These are phyloP conservation scores for Ciborinia camelliae DNA, from an alignment of 2,329 filamentous ascomycete genomes.

Conservation along the genomic window DNA sequence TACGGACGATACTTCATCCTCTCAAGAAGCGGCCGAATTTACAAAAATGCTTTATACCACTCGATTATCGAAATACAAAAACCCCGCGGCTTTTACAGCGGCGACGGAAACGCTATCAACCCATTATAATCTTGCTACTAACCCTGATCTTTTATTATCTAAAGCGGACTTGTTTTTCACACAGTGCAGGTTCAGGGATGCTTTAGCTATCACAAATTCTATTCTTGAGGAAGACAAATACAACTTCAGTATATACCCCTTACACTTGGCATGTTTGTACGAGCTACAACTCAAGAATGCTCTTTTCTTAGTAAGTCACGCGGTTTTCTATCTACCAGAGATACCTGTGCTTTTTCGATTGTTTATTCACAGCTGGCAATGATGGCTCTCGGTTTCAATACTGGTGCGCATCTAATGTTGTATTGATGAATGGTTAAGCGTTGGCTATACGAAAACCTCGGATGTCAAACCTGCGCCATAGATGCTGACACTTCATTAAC, in stretches of 20 bases:
- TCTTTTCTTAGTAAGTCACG: slow-evolving; percentile 61
- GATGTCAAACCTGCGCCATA: background rate
- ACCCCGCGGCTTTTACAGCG: slow-evolving; percentile 74
- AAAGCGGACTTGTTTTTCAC: slow-evolving; percentile 90
- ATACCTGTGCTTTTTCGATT: background rate
- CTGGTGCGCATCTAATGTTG: background rate
- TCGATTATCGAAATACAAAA: slow-evolving; percentile 89
- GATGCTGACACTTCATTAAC: background rate
- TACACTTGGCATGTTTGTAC: slow-evolving; percentile 87
- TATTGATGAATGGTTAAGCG: no score
- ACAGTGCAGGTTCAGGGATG: slow-evolving; percentile 88
- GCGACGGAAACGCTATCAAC: slow-evolving; percentile 90
- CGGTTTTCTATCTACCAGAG: slow-evolving; percentile 30
- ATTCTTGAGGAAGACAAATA: slow-evolving; percentile 83
- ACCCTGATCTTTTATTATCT: slow-evolving; percentile 86
- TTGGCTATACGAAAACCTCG: background rate
- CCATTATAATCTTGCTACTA: slow-evolving; percentile 82
- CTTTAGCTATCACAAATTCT: slow-evolving; percentile 75
- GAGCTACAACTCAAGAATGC: slow-evolving; percentile 84
- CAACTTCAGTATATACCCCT: slow-evolving; percentile 82
- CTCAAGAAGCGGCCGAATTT: slow-evolving; percentile 88
- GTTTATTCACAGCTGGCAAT: background rate
- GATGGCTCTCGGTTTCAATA: background rate
- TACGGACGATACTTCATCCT: slow-evolving; percentile 59
- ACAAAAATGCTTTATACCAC: slow-evolving; percentile 96